These are phyloP conservation scores for Hemerocallis citrina DNA, from an alignment of 106 monocot genomes.

Conservation along the genomic window DNA sequence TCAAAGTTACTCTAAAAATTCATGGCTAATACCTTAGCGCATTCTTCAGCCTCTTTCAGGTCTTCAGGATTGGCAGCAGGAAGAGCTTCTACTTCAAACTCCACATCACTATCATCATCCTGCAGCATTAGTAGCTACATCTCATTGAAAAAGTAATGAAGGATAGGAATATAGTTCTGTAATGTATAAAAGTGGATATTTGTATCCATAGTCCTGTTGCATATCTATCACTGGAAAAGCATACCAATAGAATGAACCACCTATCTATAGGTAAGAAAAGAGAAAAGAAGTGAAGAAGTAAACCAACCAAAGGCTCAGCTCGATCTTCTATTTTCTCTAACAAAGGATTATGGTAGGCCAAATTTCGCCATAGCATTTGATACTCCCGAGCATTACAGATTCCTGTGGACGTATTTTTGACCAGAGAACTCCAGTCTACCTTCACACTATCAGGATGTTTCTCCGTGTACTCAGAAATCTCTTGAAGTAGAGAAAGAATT, in stretches of 20 bases:
- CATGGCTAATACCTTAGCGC: conserved; percentile 35
- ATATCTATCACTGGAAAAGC: not conserved
- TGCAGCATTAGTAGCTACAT: conserved; percentile 8
- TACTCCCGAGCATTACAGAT: conserved; percentile 75
- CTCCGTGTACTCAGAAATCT: conserved; percentile 36
- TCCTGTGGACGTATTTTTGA: conserved; percentile 48
- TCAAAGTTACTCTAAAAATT: no score
- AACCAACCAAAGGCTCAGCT: conserved; percentile 63
- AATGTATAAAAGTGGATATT: not conserved
- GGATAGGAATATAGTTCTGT: not conserved
- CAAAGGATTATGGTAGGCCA: conserved; percentile 51
- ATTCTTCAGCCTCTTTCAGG: conserved; percentile 17
- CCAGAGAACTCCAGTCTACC: conserved; percentile 69
- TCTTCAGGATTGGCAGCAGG: conserved; percentile 21
- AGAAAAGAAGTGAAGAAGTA: not conserved
- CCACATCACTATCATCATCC: conserved; percentile 49
- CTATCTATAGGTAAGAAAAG: not conserved
- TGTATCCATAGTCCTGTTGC: not conserved
- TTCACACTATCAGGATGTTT: conserved; percentile 14
- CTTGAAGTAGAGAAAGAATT: conserved; percentile 51
- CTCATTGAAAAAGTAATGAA: not conserved
- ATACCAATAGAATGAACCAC: not conserved
- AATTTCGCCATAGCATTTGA: conserved; percentile 97
- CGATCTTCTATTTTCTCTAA: conserved; percentile 54
- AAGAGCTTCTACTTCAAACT: conserved; percentile 34